Evolutionary conservation across 2,329 filamentous ascomycete species (phyloP).

Genomic region (Aureobasidium sp.): DNA sequence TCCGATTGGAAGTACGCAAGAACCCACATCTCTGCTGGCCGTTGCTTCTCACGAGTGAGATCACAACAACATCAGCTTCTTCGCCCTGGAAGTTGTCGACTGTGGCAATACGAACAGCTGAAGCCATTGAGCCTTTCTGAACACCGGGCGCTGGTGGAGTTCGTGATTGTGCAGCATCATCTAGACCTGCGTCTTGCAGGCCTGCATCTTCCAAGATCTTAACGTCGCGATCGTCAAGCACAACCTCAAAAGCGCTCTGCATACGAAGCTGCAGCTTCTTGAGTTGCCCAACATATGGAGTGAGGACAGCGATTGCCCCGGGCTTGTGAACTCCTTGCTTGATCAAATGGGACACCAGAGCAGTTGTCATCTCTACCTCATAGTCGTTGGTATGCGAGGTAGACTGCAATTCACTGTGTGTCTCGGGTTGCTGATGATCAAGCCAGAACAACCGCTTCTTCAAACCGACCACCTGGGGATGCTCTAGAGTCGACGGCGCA

Average conservation of each 20-base stretch:
- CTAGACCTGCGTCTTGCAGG: constrained; percentile 4
- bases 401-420: constrained; percentile 22
- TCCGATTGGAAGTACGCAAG: constrained; percentile 56
- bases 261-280: constrained; percentile 44
- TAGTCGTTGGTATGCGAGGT: constrained; percentile 50
- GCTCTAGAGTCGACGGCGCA: constrained; percentile 29
- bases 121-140: constrained; percentile 13
- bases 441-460: constrained; percentile 53
- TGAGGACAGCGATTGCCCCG: constrained; percentile 63
- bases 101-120: constrained; percentile 10
- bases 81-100: constrained; percentile 65
- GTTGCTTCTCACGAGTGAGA: constrained; percentile 68
- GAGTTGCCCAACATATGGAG: constrained; percentile 56
- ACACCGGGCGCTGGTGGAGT: not conserved
- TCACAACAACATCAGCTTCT: constrained; percentile 62
- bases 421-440: constrained; percentile 48
- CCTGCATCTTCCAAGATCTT: constrained; percentile 33
- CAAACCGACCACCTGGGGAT: constrained; percentile 50
- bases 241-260: constrained; percentile 49
- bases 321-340: constrained; percentile 54
- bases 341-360: constrained; percentile 58
- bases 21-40: constrained; percentile 53
- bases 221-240: constrained; percentile 55
- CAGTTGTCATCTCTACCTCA: constrained; percentile 57
- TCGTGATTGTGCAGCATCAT: not conserved